Conservation (phyloP, 1,139 yeast genomes). For the Debaryomyces coudertii region DNA sequence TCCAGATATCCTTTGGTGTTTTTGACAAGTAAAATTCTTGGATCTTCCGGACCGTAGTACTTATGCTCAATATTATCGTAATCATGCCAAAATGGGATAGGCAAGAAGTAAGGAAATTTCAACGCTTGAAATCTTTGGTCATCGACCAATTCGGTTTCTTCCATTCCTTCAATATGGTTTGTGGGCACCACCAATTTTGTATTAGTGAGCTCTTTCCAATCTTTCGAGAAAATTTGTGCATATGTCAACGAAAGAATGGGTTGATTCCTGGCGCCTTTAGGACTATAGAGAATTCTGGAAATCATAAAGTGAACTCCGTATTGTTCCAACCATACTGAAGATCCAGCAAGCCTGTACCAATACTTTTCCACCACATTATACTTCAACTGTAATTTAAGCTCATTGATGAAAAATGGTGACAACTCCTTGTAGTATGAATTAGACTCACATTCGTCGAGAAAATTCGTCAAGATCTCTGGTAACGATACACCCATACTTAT, state of each 20-base stretch:
- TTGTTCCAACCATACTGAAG: slow-evolving; percentile 44
- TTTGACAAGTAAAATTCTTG: slow-evolving; percentile 37
- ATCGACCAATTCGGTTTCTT: slow-evolving; percentile 11
- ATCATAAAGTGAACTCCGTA: slow-evolving; percentile 44
- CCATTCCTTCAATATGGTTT: slow-evolving; percentile 17
- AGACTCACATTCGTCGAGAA: slow-evolving; percentile 19
- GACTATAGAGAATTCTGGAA: slow-evolving; percentile 37
- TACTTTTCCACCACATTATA: slow-evolving; percentile 31
- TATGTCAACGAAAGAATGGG: slow-evolving; percentile 39
- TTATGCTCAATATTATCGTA: slow-evolving; percentile 22
- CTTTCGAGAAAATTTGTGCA: slow-evolving; percentile 40
- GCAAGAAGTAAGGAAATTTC: slow-evolving; percentile 35
- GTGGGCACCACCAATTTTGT: slow-evolving; percentile 39
- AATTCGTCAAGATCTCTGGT: slow-evolving; percentile 20
- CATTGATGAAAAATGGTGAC: slow-evolving; percentile 29
- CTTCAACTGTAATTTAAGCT: slow-evolving; percentile 29
- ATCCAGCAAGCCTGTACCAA: slow-evolving; percentile 44
- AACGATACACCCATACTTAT: slow-evolving; percentile 25
- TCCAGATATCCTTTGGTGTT: slow-evolving; percentile 38
- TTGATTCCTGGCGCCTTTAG: slow-evolving; percentile 31
- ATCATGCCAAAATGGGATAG: slow-evolving; percentile 39
- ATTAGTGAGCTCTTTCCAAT: slow-evolving; percentile 42
- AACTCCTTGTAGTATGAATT: slow-evolving; percentile 30
- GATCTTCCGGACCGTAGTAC: slow-evolving; percentile 49
- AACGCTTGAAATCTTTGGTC: slow-evolving; percentile 19